Conservation (phyloP, 495 filamentous ascomycete genomes). For the Pyrenula aspistea region DNA sequence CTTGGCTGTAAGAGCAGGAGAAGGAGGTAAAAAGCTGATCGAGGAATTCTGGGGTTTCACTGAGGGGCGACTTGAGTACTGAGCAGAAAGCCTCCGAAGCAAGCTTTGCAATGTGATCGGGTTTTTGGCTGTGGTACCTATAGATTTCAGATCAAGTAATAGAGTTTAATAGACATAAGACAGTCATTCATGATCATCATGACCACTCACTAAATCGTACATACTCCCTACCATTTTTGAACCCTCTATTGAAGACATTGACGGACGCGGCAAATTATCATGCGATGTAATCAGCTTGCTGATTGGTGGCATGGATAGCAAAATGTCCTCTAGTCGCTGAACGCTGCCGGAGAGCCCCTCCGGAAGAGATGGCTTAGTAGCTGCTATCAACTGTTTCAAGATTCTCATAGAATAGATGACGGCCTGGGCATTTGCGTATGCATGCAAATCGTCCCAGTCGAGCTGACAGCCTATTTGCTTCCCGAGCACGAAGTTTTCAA, state of each 20-base stretch:
- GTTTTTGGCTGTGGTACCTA: no score
- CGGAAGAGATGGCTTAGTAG: slow-evolving; percentile 2
- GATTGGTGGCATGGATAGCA: background rate
- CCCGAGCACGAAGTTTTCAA: background rate
- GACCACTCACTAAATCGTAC: no score
- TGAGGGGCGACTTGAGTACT: slow-evolving; percentile 40
- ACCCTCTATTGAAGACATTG: no score
- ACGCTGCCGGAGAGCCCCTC: background rate
- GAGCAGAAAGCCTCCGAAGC: no score
- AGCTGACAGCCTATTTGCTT: slow-evolving; percentile 15
- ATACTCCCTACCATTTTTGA: no score
- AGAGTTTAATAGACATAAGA: background rate
- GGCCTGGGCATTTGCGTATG: slow-evolving; percentile 49
- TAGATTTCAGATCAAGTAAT: no score
- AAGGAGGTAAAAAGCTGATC: slow-evolving; percentile 62
- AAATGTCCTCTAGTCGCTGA: background rate
- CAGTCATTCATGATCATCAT: no score
- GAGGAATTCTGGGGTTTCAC: slow-evolving; percentile 69
- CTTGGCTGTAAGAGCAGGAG: slow-evolving; percentile 57
- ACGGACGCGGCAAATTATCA: no score
- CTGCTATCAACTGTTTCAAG: slow-evolving; percentile 38
- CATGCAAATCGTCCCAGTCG: slow-evolving; percentile 51
- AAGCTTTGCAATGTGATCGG: no score
- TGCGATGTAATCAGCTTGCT: background rate
- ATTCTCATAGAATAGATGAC: slow-evolving; percentile 57